Evolutionary conservation across 2,329 filamentous ascomycete species (phyloP), one percentile per base, ranked within the genome.

Genomic region (Proliferodiscus dingleyae): DNA sequence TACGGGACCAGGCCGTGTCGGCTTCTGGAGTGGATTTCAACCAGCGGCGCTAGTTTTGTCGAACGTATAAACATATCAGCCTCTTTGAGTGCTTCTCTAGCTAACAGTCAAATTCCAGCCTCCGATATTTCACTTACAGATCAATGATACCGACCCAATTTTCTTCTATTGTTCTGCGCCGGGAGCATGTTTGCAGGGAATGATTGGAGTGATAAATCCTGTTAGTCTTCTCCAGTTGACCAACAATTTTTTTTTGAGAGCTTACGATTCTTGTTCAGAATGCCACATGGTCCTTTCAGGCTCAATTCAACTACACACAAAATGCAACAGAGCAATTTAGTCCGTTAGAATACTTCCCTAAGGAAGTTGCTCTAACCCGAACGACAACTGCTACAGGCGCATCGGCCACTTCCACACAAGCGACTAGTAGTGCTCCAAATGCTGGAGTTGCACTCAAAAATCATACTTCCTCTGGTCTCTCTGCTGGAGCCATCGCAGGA

Each of bases 161-260:
- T 86, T 83, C 61, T 85, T 77, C 63, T 88, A 87, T 62, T 88
- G 83, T 52, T 78, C 81, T 0, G 83, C 83, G 0, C 73, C 78
- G 0, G 74, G 71, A 1, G 86, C 83, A 2, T 91, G 87, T 58
- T 71, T 72, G 3, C 74, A 83, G 34, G 73, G 78, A 18, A 91
- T 91, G 86, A 75, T 91, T 13, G 86, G 85, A 3, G 83, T 78
- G 1, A 83, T 91, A 54, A 91, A 90, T 58, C 76, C 82, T 5
- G 77, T 81, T 70, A 3, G 7, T 39, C 11, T 15, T 16, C 15
- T 13, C 23, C n/a, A 6, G 4, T 18, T 37, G 2, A 10, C 11
- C 22, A 19, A 15, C 3, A 23, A 18, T 45, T 21, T 22, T 23
- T 19, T 45, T 21, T 22, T 23, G 16, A 13, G n/a, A 30, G 3